Evolutionary conservation across 2,329 filamentous ascomycete species (phyloP).

Genomic region (Phaeoacremonium minimum): DNA sequence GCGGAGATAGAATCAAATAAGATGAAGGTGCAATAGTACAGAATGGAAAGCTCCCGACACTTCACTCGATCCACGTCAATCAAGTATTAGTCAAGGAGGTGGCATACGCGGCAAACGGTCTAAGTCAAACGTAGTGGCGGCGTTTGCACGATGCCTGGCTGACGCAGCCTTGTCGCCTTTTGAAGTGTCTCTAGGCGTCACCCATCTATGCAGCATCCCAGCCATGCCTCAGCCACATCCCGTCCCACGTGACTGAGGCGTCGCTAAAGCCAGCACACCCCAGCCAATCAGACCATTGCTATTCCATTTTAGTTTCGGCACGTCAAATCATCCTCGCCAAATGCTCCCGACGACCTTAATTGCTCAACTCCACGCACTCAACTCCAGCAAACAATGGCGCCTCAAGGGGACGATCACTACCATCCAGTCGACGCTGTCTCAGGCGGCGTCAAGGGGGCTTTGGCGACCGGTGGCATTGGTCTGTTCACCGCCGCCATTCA

Average conservation of each 20-base stretch:
- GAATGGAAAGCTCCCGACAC: not conserved
- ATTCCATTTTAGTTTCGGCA: too few relatives aligned
- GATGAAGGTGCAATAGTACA: not conserved
- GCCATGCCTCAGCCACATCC: too few relatives aligned
- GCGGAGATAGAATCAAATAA: too few relatives aligned
- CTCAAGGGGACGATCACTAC: slow-evolving; percentile 23
- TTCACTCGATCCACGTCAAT: too few relatives aligned
- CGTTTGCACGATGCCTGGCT: not conserved
- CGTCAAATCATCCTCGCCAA: too few relatives aligned
- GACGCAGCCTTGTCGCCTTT: slow-evolving; percentile 12
- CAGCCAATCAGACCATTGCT: not conserved
- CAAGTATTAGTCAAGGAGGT: too few relatives aligned
- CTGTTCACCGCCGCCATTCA: slow-evolving; percentile 56
- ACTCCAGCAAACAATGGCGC: slow-evolving; percentile 18
- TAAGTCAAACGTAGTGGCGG: not conserved
- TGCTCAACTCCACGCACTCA: slow-evolving; percentile 2
- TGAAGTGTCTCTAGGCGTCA: slow-evolving; percentile 5
- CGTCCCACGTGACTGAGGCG: too few relatives aligned
- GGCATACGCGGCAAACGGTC: slow-evolving; percentile 3
- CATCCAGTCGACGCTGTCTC: slow-evolving; percentile 52
- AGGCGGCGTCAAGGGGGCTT: slow-evolving; percentile 46
- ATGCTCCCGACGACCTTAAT: slow-evolving; percentile 7
- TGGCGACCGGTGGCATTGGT: slow-evolving; percentile 55
- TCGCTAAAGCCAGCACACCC: too few relatives aligned
- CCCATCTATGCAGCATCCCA: slow-evolving; percentile 3